Conservation (phyloP, 345 rosid genomes). For the Lepidium didymum region DNA sequence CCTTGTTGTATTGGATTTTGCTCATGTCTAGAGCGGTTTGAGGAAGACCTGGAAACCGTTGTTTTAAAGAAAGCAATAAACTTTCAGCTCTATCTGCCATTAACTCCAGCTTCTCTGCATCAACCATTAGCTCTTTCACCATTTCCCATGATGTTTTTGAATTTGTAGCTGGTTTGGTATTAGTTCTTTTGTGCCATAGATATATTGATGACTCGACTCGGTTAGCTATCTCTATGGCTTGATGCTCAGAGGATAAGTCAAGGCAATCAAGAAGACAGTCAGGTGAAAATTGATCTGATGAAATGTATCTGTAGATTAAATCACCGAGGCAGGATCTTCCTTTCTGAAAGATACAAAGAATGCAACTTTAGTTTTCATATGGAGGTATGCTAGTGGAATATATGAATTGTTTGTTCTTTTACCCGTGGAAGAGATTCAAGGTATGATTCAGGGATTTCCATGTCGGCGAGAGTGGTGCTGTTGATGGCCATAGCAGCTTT, state of each 20-base stretch:
- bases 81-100: conserved; percentile 89
- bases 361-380: background rate
- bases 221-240: conserved; percentile 89
- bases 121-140: conserved; percentile 83
- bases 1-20: conserved; percentile 93
- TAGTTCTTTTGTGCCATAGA: conserved; percentile 56
- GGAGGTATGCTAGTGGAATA: background rate
- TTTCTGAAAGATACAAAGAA: conserved; percentile 47
- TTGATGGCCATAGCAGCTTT: conserved; percentile 99
- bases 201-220: conserved; percentile 78
- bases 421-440: conserved; percentile 92
- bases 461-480: conserved; percentile 64
- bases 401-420: background rate
- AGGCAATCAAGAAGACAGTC: conserved; percentile 88
- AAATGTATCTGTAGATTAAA: conserved; percentile 64
- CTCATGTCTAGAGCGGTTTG: conserved; percentile 92
- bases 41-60: conserved; percentile 84
- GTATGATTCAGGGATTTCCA: conserved; percentile 87
- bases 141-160: conserved; percentile 86
- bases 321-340: conserved; percentile 87
- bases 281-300: conserved; percentile 80
- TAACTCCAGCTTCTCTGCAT: conserved; percentile 76
- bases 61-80: conserved; percentile 78
- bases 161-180: conserved; percentile 43
- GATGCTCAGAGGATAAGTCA: conserved; percentile 89